Conservation (phyloP, 441 rosid species). For the Pelargonium fulgidum region DNA sequence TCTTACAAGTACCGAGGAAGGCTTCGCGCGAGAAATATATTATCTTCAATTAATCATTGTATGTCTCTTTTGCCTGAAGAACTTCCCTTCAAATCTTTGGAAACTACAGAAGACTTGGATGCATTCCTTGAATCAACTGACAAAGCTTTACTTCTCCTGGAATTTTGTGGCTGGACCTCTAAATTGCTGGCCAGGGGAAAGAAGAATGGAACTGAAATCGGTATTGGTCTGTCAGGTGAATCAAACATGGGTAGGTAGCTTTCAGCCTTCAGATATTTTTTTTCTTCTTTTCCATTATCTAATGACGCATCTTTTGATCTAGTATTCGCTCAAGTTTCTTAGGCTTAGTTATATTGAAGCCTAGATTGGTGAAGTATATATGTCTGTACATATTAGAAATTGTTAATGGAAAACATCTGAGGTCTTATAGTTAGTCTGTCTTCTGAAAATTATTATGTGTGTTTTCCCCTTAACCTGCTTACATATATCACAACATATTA, state of each 20-base stretch:
- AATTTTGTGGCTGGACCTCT: conserved; percentile 79
- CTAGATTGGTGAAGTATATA: background rate
- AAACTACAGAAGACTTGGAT: conserved; percentile 43
- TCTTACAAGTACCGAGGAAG: conserved; percentile 66
- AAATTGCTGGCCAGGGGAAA: conserved; percentile 34
- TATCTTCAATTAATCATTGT: conserved; percentile 48
- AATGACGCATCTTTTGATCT: background rate
- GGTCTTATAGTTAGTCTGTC: background rate
- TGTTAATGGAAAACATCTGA: no score
- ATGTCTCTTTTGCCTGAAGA: conserved; percentile 41
- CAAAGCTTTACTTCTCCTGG: conserved; percentile 58
- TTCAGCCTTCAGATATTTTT: background rate
- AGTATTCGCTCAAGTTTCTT: conserved; percentile 6
- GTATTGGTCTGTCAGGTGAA: conserved; percentile 20
- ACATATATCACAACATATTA: background rate
- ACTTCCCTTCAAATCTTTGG: conserved; percentile 43
- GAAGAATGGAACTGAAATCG: conserved; percentile 43
- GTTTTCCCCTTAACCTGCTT: background rate
- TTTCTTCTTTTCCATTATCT: background rate
- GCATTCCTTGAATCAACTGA: conserved; percentile 66
- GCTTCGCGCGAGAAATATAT: conserved; percentile 48
- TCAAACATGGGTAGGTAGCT: background rate
- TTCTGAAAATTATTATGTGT: background rate
- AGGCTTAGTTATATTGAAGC: background rate
- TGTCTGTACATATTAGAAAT: background rate